These are phyloP conservation scores for Ceratobasidium sp. DNA, from an alignment of 1,284 basidiomycete genomes.

Conservation along the genomic window DNA sequence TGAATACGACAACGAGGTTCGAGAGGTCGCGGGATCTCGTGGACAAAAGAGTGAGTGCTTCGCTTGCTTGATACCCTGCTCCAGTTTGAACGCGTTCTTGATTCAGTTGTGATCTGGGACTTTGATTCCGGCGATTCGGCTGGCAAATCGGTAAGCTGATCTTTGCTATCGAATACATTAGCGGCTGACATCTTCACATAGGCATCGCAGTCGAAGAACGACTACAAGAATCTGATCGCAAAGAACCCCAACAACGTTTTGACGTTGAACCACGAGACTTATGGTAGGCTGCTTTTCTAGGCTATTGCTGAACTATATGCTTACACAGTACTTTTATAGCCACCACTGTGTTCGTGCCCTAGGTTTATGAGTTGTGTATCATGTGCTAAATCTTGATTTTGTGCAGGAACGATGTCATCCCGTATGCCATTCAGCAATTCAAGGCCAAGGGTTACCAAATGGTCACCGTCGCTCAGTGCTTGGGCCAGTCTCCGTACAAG, in stretches of 20 bases:
- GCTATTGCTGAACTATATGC: not conserved
- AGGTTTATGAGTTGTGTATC: not conserved
- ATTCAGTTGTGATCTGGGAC: slow-evolving; percentile 39
- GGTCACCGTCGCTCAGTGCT: slow-evolving; percentile 41
- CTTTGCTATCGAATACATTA: not conserved
- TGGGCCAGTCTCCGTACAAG: slow-evolving; percentile 38
- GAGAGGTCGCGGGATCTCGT: not conserved
- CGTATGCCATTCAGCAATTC: slow-evolving; percentile 34
- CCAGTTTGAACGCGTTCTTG: not conserved
- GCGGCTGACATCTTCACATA: not conserved
- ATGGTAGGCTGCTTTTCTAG: slow-evolving; percentile 4
- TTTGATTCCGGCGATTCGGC: slow-evolving; percentile 39
- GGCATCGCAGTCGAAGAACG: not conserved
- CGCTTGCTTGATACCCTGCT: not conserved
- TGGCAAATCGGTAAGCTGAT: slow-evolving; percentile 10
- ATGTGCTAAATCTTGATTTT: not conserved
- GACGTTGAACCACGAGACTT: slow-evolving; percentile 40
- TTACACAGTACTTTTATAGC: slow-evolving; percentile 7
- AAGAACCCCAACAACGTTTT: slow-evolving; percentile 39
- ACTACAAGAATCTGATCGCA: not conserved
- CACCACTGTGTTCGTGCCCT: slow-evolving; percentile 5
- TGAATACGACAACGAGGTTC: slow-evolving; percentile 29
- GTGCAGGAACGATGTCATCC: slow-evolving; percentile 32
- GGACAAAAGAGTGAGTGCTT: slow-evolving; percentile 6
- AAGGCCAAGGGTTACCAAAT: slow-evolving; percentile 38